phyloP scores from a whole-genome alignment of 805 yeast genomes.

The Candida silvicultrix region DNA sequence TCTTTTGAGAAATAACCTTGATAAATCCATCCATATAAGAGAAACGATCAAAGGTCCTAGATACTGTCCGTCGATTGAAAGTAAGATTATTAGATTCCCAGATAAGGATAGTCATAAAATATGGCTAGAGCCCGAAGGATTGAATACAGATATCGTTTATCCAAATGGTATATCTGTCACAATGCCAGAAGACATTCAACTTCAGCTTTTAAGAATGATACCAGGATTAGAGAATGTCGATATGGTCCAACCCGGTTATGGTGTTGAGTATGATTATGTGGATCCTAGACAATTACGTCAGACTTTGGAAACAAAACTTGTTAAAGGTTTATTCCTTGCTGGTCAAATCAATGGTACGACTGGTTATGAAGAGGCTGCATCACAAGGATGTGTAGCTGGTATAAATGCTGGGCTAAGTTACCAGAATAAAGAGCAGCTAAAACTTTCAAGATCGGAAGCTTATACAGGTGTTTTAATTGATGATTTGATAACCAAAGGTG shows the following conservation, averaged over 20 bases:
- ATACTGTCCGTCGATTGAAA: constrained; percentile 94
- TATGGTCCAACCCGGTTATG: constrained; percentile 96
- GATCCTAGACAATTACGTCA: constrained; percentile 83
- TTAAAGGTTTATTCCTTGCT: constrained; percentile 78
- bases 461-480: constrained; percentile 90
- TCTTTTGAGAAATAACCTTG: constrained; percentile 60
- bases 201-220: constrained; percentile 62
- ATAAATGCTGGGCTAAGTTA: constrained; percentile 78
- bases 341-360: constrained; percentile 99
- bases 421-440: constrained; percentile 36
- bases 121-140: constrained; percentile 97
- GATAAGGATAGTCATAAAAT: constrained; percentile 72
- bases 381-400: constrained; percentile 95
- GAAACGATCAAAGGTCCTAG: constrained; percentile 96
- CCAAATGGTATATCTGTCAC: constrained; percentile 97
- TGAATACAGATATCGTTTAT: constrained; percentile 79
- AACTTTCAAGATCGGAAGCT: constrained; percentile 72
- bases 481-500: constrained; percentile 92
- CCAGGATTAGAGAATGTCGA: constrained; percentile 83
- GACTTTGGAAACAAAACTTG: constrained; percentile 75
- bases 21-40: constrained; percentile 81
- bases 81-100: constrained; percentile 75
- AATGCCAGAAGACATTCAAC: constrained; percentile 92
- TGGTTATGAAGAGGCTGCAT: constrained; percentile 98
- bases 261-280: constrained; percentile 96